Base-by-base conservation (phyloP, 2,329 filamentous ascomycete genomes). In the Scedosporium apiospermum region DNA sequence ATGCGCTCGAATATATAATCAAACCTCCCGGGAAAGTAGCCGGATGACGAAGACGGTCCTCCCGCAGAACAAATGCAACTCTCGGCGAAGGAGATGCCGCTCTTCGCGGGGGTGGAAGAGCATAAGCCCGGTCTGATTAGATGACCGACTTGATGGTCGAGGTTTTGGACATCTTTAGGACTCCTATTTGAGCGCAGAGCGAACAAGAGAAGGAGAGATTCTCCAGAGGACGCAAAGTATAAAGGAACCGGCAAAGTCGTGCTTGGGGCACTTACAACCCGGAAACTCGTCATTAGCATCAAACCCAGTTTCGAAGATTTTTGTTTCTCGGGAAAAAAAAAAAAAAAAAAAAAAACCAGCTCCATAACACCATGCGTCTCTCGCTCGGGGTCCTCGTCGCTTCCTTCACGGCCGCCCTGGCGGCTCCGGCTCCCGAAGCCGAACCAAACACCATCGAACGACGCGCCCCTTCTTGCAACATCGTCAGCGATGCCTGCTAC, bases 321-420 rank as follows among this genome's bases (percentile, higher is more conserved):
- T 12, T 9, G 2, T 12, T 12, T 27, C 53, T 27, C 53, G n/a
- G n/a, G n/a, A n/a, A n/a, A n/a, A n/a, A n/a, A n/a, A n/a, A n/a
- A n/a, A n/a, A n/a, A n/a, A n/a, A n/a, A n/a, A 23, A 16, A 18
- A 21, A 7, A 58, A 1, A 41, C 26, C 6, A 18, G 34, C 4
- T 18, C 60, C 23, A 23, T 23, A 14, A 26, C 62, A 71, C 62
- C 5, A 74, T 74, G 73, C 74, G 72, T 68, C 61, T 73, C 42
- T 64, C 68, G 41, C 42, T 66, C 59, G 53, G 69, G 55, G 62
- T 68, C 53, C 58, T 73, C 34, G 61, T 72, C 60, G 65, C 69
- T 55, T 64, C 67, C 58, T 62, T 67, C 41, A 65, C 67, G 16
- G 71, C 68, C 30, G 64, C 64, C 44, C 44, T 72, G 9, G 68